phyloP scores from a whole-genome alignment of 257 asterid genomes.

The Gardenia jasminoides region DNA sequence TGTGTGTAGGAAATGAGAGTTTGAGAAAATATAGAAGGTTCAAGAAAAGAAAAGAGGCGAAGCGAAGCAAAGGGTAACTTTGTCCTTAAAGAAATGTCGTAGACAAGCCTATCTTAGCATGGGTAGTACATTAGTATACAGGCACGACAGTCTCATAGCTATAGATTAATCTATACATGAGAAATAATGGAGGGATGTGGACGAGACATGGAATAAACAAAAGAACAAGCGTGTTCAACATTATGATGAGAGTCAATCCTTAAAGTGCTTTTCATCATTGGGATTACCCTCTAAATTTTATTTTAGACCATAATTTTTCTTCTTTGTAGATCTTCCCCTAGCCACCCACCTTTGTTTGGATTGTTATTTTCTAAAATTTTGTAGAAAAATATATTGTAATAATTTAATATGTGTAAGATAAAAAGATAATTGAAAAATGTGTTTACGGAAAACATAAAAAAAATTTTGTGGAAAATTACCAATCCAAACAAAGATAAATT shows the following conservation, averaged over 20 bases:
- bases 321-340: neutral
- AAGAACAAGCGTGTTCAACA: slow-evolving; percentile 3
- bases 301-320: neutral
- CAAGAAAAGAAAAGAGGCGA: neutral
- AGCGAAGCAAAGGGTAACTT: neutral
- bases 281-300: neutral
- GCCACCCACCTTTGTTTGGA: too few relatives aligned
- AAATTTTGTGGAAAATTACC: too few relatives aligned
- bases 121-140: neutral
- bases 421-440: too few relatives aligned
- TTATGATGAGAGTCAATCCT: slow-evolving; percentile 11
- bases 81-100: neutral
- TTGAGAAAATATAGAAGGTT: neutral
- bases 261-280: slow-evolving; percentile 7
- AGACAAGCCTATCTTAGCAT: neutral
- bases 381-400: too few relatives aligned
- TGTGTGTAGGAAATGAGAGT: neutral
- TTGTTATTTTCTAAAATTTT: too few relatives aligned
- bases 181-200: neutral
- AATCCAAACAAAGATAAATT: too few relatives aligned
- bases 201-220: neutral
- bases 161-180: neutral
- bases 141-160: neutral
- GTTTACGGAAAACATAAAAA: too few relatives aligned
- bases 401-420: too few relatives aligned